phyloP scores from a whole-genome alignment of 257 asterid species.

The Ballota nigra region DNA sequence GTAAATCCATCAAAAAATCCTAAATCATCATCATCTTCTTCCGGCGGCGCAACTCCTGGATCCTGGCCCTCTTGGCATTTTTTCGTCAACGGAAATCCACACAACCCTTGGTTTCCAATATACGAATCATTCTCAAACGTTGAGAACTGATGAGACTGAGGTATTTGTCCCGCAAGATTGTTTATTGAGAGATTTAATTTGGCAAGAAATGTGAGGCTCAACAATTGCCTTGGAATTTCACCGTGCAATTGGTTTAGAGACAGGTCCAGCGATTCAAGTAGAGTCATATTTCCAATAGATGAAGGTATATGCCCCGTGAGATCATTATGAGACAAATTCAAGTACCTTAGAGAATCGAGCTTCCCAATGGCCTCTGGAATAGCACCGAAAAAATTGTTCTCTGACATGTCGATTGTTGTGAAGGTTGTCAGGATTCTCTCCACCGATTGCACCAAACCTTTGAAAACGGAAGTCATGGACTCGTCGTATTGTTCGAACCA shows the following conservation, averaged over 20 bases:
- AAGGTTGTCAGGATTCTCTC: neutral
- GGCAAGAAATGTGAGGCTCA: neutral
- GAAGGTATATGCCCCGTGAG: neutral
- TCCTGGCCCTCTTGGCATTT: neutral
- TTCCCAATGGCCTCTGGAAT: neutral
- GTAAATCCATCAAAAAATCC: constrained; percentile 14
- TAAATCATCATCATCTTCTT: neutral
- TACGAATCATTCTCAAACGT: neutral
- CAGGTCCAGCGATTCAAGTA: neutral
- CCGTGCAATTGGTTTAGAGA: neutral
- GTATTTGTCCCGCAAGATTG: neutral
- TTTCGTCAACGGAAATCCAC: neutral
- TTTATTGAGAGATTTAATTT: neutral
- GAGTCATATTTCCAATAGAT: neutral
- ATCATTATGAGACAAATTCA: neutral
- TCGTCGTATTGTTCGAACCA: neutral
- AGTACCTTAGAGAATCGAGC: neutral
- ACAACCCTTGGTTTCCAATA: neutral
- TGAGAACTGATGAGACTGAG: neutral
- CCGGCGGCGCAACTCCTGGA: neutral
- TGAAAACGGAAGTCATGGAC: neutral
- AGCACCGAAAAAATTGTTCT: neutral
- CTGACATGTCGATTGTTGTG: neutral
- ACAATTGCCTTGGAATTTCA: neutral
- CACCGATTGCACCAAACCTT: neutral